Conservation (phyloP, 345 rosid species). For the Streptanthus diversifolius region DNA sequence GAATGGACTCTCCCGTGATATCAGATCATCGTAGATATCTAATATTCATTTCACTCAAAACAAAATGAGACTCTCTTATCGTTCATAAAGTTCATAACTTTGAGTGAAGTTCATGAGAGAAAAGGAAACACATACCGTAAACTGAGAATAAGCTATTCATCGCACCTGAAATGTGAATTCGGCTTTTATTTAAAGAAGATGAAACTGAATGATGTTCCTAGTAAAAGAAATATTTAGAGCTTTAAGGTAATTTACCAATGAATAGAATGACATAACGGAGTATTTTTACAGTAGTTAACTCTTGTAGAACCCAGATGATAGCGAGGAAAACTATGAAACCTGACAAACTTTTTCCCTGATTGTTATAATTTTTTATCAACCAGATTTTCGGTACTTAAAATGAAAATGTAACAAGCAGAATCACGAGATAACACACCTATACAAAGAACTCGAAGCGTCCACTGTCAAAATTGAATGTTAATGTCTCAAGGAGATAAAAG, state of each 20-base stretch:
- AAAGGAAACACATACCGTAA: slow-evolving; percentile 49
- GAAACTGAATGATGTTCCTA: not conserved
- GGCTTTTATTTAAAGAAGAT: not conserved
- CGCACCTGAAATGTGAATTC: slow-evolving; percentile 58
- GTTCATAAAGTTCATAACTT: not conserved
- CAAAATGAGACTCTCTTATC: not conserved
- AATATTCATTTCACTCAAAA: slow-evolving; percentile 15
- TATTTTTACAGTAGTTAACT: slow-evolving; percentile 59
- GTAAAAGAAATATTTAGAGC: not conserved
- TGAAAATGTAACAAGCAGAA: not conserved
- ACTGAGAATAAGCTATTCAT: slow-evolving; percentile 98
- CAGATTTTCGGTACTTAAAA: not conserved
- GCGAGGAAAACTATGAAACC: slow-evolving; percentile 88
- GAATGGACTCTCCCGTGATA: slow-evolving; percentile 86
- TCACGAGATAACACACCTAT: slow-evolving; percentile 51
- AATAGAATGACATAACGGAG: slow-evolving; percentile 93
- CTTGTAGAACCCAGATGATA: slow-evolving; percentile 87
- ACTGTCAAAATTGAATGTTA: slow-evolving; percentile 44
- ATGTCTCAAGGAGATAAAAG: slow-evolving; percentile 3
- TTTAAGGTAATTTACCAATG: slow-evolving; percentile 55
- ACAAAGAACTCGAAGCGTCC: slow-evolving; percentile 95
- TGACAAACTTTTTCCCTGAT: slow-evolving; percentile 27
- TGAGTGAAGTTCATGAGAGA: not conserved
- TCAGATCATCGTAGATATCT: slow-evolving; percentile 93
- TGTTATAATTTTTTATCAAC: not conserved